Evolutionary conservation across 2,329 filamentous ascomycete species (phyloP).

Genomic region (Penicillium sp.): DNA sequence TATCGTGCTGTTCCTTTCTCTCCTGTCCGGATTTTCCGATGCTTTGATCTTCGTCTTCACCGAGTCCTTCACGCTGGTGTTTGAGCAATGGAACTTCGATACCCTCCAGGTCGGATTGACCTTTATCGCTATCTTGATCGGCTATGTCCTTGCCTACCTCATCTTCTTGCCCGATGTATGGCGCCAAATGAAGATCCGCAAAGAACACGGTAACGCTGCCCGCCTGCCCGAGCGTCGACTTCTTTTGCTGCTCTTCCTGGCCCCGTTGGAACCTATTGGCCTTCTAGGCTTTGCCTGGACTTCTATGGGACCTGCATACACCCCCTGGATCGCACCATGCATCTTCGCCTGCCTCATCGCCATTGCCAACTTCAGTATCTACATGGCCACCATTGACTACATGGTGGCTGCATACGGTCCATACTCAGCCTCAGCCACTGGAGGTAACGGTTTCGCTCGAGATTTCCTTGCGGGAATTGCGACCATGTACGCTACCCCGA

Average conservation of each 20-base stretch:
- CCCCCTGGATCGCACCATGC: constrained; percentile 66
- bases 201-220: constrained; percentile 42
- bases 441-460: constrained; percentile 70
- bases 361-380: constrained; percentile 70
- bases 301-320: constrained; percentile 58
- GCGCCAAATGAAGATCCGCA: constrained; percentile 38
- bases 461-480: constrained; percentile 71
- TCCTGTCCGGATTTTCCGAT: constrained; percentile 61
- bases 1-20: constrained; percentile 58
- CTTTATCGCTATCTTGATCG: constrained; percentile 52
- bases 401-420: constrained; percentile 71
- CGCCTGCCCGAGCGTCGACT: constrained; percentile 62
- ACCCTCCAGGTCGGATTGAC: constrained; percentile 46
- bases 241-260: constrained; percentile 61
- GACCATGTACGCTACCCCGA: constrained; percentile 63
- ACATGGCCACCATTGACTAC: constrained; percentile 75
- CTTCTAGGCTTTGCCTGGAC: constrained; percentile 69
- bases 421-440: constrained; percentile 70
- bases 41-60: constrained; percentile 65
- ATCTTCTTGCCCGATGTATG: constrained; percentile 53
- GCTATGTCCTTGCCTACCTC: constrained; percentile 56
- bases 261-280: constrained; percentile 60
- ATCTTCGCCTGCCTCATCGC: constrained; percentile 64
- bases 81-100: constrained; percentile 56
- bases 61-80: constrained; percentile 58